Evolutionary conservation across 1,284 basidiomycete species (phyloP), one percentile per base, ranked within the genome.

Genomic region (Phellinidium pouzarii): DNA sequence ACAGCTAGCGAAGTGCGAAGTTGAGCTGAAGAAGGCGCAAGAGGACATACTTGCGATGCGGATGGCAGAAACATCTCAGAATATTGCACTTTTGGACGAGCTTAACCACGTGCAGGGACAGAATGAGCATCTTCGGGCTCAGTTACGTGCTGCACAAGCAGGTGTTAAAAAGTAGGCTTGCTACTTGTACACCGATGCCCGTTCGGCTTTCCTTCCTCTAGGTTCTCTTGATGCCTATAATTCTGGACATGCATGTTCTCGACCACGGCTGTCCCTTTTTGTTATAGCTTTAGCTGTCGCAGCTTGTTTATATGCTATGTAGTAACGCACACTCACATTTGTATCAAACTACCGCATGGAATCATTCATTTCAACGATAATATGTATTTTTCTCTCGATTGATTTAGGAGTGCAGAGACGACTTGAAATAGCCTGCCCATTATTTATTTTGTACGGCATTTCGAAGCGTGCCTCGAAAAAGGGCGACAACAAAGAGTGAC

Each of bases 61-160:
- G 37, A 72, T 68, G 58, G 79, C 79, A 11, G 85, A 87, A 64
- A 80, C 86, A 65, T 75, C 70, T 9, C 87, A 90, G 66, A 75
- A 78, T 59, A 78, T 86, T 53, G 80, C 81, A 19, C 63, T 91
- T 47, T 70, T 91, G 51, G 87, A 91, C 61, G 87, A 91, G 68
- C 70, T 91, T 60, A 90, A 89, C 64, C 72, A 76, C 48, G 75
- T 84, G 68, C 87, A 91, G 66, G 84, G 77, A 51, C 86, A 89
- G 68, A 91, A 91, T 62, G 74, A 71, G 36, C 79, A 67, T 40
- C 62, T 91, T 58, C 76, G 84, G 45, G 77, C 80, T 37, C 88
- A 90, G 65, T 60, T 91, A 59, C 75, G 83, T 53, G 78, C 71
- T 38, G 64, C 72, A 56, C 48, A 54, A 47, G 46, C 52, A 34